These are phyloP conservation scores for Lactarius sp. DNA, from an alignment of 768 basidiomycete species.

Conservation along the genomic window DNA sequence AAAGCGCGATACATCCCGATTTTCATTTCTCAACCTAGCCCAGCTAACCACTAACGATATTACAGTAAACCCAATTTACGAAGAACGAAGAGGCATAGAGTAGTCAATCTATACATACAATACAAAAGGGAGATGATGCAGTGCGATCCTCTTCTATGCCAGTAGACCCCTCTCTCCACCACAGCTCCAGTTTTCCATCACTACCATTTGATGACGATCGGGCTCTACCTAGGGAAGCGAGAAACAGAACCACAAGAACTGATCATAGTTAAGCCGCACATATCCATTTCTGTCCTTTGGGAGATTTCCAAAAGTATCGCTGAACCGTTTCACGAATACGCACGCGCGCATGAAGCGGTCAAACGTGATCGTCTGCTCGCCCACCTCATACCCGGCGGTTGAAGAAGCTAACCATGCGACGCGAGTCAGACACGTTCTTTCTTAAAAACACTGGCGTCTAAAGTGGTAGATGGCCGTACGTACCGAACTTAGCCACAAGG, in stretches of 20 bases:
- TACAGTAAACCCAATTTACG: not conserved
- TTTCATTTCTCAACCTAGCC: not conserved
- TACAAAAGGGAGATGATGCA: not conserved
- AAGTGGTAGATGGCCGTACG: slow-evolving; percentile 24
- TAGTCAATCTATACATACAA: not conserved
- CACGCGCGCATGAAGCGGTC: slow-evolving; percentile 86
- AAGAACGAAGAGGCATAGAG: not conserved
- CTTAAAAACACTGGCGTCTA: too few relatives aligned
- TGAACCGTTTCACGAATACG: slow-evolving; percentile 73
- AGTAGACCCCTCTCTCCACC: not conserved
- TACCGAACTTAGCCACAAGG: slow-evolving; percentile 77
- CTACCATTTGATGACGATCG: not conserved
- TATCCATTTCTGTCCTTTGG: slow-evolving; percentile 58
- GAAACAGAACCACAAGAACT: slow-evolving; percentile 64
- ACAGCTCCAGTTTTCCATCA: not conserved
- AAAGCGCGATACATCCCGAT: not conserved
- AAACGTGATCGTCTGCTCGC: slow-evolving; percentile 63
- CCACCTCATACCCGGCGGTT: slow-evolving; percentile 27
- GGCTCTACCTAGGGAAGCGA: slow-evolving; percentile 43
- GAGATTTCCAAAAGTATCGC: slow-evolving; percentile 61
- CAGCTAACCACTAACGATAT: not conserved
- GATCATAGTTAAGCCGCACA: slow-evolving; percentile 67
- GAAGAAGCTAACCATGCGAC: slow-evolving; percentile 30
- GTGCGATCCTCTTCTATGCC: not conserved
- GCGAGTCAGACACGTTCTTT: too few relatives aligned